Conservation (phyloP, 352 stramenopile species). For the Phytophthora nicotianae region DNA sequence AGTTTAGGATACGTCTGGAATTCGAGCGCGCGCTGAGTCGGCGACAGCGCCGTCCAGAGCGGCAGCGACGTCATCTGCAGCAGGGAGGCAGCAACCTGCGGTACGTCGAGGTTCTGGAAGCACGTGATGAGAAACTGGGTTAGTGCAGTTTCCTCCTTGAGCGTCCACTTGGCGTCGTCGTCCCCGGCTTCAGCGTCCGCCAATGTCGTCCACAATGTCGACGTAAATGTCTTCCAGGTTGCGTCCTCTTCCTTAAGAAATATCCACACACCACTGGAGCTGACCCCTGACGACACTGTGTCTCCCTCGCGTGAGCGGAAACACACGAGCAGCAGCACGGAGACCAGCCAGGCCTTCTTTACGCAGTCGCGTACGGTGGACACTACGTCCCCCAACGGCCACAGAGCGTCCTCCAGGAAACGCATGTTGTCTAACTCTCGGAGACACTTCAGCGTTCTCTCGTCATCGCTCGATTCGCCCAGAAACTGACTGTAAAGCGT, state of each 20-base stretch:
- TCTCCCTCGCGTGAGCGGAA: constrained; percentile 26
- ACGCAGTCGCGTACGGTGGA: constrained; percentile 29
- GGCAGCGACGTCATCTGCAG: constrained; percentile 71
- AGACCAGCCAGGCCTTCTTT: constrained; percentile 50
- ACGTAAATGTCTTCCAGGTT: constrained; percentile 46
- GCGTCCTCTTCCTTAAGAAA: constrained; percentile 31
- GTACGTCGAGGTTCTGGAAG: constrained; percentile 67
- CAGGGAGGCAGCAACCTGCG: constrained; percentile 50
- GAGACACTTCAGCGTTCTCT: constrained; percentile 27
- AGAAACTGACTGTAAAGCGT: constrained; percentile 49
- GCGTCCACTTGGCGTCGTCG: constrained; percentile 43
- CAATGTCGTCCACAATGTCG: constrained; percentile 41
- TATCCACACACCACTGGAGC: constrained; percentile 19
- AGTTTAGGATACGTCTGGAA: constrained; percentile 73
- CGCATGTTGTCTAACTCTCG: constrained; percentile 32
- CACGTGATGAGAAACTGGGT: constrained; percentile 67
- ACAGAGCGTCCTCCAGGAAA: constrained; percentile 67
- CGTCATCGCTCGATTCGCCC: constrained; percentile 19
- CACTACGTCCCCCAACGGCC: constrained; percentile 37
- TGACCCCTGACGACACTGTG: background rate
- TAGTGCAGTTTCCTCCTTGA: constrained; percentile 58
- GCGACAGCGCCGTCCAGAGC: constrained; percentile 64
- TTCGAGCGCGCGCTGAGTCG: constrained; percentile 62
- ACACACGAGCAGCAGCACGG: constrained; percentile 50
- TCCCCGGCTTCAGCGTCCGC: constrained; percentile 19